phyloP scores from a whole-genome alignment of 306 rosid genomes.

The Cicer cuneatum region DNA sequence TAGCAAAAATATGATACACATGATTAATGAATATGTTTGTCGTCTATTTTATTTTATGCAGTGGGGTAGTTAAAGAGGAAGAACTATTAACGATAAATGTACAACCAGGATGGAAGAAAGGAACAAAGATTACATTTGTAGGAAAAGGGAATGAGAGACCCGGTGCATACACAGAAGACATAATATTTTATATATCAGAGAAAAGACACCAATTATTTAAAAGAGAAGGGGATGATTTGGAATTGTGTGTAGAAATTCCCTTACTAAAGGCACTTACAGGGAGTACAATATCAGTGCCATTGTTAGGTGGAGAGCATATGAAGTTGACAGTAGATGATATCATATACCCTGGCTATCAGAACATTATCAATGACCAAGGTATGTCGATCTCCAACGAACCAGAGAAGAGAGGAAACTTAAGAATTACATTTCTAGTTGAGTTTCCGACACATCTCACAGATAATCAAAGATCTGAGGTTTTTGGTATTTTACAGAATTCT shows the following conservation, averaged over 20 bases:
- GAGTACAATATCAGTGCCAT: constrained; percentile 62
- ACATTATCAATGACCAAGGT: constrained; percentile 64
- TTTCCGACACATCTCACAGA: constrained; percentile 68
- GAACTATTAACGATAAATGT: constrained; percentile 69
- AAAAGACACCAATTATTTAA: constrained; percentile 62
- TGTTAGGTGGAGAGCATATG: constrained; percentile 67
- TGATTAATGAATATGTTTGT: neutral
- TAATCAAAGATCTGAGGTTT: constrained; percentile 63
- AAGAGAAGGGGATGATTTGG: constrained; percentile 86
- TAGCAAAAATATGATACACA: neutral
- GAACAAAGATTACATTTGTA: constrained; percentile 82
- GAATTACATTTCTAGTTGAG: constrained; percentile 60
- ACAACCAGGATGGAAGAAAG: constrained; percentile 88
- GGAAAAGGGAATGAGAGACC: constrained; percentile 71
- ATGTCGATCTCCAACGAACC: constrained; percentile 61
- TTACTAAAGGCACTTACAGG: constrained; percentile 76
- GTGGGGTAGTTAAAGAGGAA: constrained; percentile 62
- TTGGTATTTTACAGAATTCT: constrained; percentile 56
- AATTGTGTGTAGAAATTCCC: constrained; percentile 61
- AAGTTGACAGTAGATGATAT: constrained; percentile 56
- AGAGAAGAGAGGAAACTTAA: constrained; percentile 69
- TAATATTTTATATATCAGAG: constrained; percentile 60
- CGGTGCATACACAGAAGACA: constrained; percentile 58
- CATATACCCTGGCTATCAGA: constrained; percentile 65
- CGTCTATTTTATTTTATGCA: constrained; percentile 35